Base-by-base conservation (phyloP, 768 basidiomycete species). In the Rhodosporidiobolus odoratus region DNA sequence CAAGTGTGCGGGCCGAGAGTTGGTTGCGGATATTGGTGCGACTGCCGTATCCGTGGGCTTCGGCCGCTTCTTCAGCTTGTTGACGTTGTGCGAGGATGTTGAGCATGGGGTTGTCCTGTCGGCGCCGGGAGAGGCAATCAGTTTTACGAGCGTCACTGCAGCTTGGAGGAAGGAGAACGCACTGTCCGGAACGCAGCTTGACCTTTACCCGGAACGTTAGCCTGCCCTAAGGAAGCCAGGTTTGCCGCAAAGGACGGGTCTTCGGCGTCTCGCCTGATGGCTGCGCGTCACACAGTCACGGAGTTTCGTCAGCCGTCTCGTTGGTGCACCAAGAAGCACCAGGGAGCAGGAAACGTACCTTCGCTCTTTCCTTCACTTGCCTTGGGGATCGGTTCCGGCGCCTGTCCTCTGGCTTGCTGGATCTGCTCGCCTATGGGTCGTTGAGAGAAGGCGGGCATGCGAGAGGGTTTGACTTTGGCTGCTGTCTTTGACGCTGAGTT, bases 171-270 rank as follows among this genome's bases (percentile, higher is more conserved):
- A 7, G 23, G 1, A 16, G 41, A 5, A 41, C 58, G 32, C 37
- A 62, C 69, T 5, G 64, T 43, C 13, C 45, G 56, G 43, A 48
- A 63, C 10, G 65, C 27, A n/a, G 52, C 61, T 59, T 45, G 50
- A 1, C 64, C 69, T 41, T 66, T 66, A 19, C 50, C 60, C 1
- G 89, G 85, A 19, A 91, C 89, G 40, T 81, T 82, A 32, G 91
- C 90, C 19, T 84, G 86, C 1, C 89, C 89, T 3, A 92, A 81
- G 45, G 79, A 81, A 73, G 73, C 84, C 59, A 92, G 79, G 73
- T 88, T 90, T 43, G 84, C 82, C 74, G 89, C 78, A 60, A 91
- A 84, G 35, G 90, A 84, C 2, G 88, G 88, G 75, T 92, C 89
- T 64, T 81, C 82, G n/a, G 85, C 83, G 74, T 92, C 89, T 62